phyloP scores from a whole-genome alignment of 129 eudicot species.

The Flaveria robusta region DNA sequence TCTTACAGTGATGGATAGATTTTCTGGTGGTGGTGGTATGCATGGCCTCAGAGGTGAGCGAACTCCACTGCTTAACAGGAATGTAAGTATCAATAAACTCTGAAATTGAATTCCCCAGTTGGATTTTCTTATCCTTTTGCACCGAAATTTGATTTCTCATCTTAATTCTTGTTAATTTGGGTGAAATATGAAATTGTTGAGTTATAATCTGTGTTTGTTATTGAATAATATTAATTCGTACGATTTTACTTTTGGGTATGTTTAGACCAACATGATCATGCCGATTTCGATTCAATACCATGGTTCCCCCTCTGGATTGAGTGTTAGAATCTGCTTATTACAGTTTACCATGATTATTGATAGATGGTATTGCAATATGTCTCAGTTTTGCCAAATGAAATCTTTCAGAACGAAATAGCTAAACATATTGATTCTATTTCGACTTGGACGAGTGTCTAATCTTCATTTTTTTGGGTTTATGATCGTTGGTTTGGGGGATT shows the following conservation, averaged over 20 bases:
- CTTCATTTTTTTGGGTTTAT: background rate
- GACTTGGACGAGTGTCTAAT: too few relatives aligned
- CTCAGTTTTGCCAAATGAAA: too few relatives aligned
- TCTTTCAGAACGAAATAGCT: too few relatives aligned
- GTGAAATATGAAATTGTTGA: constrained; percentile 16
- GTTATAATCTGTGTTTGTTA: background rate
- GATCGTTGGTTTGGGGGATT: background rate
- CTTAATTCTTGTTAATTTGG: background rate
- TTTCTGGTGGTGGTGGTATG: constrained; percentile 35
- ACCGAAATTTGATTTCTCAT: background rate
- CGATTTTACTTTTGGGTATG: too few relatives aligned
- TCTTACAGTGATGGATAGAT: constrained; percentile 25
- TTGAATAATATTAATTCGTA: background rate
- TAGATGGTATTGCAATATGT: too few relatives aligned
- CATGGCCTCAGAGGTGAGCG: constrained; percentile 51
- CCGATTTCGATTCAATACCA: too few relatives aligned
- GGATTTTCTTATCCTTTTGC: background rate
- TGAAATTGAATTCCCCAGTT: background rate
- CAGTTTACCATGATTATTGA: too few relatives aligned
- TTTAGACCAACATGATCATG: too few relatives aligned
- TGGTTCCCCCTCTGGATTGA: too few relatives aligned
- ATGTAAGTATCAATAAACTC: constrained; percentile 39
- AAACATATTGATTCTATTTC: too few relatives aligned
- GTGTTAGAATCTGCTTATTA: too few relatives aligned
- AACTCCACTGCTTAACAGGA: constrained; percentile 54